Conservation (phyloP, 768 basidiomycete genomes). For the Crepidotus variabilis region DNA sequence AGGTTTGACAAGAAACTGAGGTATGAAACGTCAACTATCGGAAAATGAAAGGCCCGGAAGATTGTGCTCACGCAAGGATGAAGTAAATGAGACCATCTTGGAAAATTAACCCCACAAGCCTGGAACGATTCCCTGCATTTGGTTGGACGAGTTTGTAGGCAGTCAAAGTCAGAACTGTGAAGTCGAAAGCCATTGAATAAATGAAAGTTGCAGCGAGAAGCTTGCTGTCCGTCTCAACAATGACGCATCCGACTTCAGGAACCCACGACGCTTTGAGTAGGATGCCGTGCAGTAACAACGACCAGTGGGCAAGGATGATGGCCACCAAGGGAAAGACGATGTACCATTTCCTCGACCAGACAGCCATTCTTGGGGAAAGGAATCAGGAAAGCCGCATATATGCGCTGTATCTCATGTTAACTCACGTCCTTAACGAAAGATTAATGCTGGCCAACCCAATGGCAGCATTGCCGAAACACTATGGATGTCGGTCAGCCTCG, state of each 20-base stretch:
- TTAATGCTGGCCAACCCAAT: conserved; percentile 72
- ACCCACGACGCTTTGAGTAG: conserved; percentile 59
- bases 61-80: conserved; percentile 43
- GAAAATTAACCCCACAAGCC: conserved; percentile 63
- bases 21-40: not conserved
- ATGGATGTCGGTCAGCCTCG: not conserved
- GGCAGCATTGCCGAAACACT: conserved; percentile 59
- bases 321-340: conserved; percentile 48
- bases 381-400: conserved; percentile 4
- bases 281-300: conserved; percentile 61
- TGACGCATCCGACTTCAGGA: conserved; percentile 46
- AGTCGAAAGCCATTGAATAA: conserved; percentile 72
- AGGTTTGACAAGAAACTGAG: conserved; percentile 66
- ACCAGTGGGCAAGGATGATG: conserved; percentile 70
- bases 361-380: conserved; percentile 49
- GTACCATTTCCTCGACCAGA: conserved; percentile 59
- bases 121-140: conserved; percentile 38
- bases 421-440: conserved; percentile 64
- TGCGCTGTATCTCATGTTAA: conserved; percentile 7
- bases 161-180: conserved; percentile 57
- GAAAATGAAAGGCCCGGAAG: not conserved
- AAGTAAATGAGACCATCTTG: conserved; percentile 73
- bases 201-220: conserved; percentile 67
- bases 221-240: conserved; percentile 53
- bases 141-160: conserved; percentile 55